Evolutionary conservation across 768 basidiomycete species (phyloP), one percentile per base, ranked within the genome.

Genomic region (Agaricus subrufescens): DNA sequence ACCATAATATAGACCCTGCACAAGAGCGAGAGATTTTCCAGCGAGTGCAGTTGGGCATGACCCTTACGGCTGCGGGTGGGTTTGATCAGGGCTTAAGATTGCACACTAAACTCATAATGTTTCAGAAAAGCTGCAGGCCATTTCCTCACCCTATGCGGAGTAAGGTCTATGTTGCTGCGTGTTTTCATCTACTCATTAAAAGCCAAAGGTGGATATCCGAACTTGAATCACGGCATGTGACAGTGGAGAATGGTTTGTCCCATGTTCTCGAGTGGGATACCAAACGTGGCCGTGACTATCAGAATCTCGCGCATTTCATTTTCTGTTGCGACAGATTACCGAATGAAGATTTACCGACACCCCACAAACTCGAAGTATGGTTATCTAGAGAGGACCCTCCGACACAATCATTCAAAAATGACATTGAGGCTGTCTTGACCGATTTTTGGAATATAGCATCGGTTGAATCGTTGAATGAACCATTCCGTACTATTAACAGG

Each of bases 21-120:
- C 71, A 75, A 3, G 89, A 93, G 67, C 81, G 90, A 48, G 91
- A 93, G 52, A 85, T 92, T 23, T 91, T 90, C 63, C 86, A 89
- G 61, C 76, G 91, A 27, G 91, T 94, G 14, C 91, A 94, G 61
- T 68, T 93, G 40, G 91, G 91, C 52, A 83, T 90, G 72, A 73
- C 82, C 14, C 73, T 94, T 46, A 86, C 86, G 7, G 79, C 84
- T 23, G 86, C 89, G 65, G 88, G 89, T 86, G 62, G 45, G 72
- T 11, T 29, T 15, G 14, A 34, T 26, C 23, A 11, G 27, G 46
- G 30, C 31, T 23, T 57, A n/a, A 3, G 27, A 14, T 10, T 19
- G n/a, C 1, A 37, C 14, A 11, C 2, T 12, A 25, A 46, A 19
- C 43, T 15, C 46, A 58, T 39, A 42, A 39, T 8, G 42, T 49